A percentile compares a stretch with the other conserved stretches of the same genome.
phyloP scores from a whole-genome alignment of 352 stramenopile genomes.

The Phytophthora cryptogea region DNA sequence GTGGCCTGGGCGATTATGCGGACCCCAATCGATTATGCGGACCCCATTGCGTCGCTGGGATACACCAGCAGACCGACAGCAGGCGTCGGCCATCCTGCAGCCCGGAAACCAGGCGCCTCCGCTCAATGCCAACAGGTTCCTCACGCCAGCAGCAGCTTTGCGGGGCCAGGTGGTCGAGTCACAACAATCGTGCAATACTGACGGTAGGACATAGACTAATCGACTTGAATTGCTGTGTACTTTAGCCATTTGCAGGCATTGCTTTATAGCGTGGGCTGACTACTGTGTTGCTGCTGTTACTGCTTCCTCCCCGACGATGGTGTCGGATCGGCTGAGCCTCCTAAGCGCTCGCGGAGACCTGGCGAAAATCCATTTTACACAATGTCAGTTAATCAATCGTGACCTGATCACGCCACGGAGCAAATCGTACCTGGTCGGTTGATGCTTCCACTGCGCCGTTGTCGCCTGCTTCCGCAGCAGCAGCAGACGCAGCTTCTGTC shows the following conservation, averaged over 20 bases:
- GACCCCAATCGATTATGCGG: too few species aligned
- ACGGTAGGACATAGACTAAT: slow-evolving; percentile 28
- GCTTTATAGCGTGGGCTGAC: slow-evolving; percentile 14
- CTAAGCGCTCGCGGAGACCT: slow-evolving; percentile 40
- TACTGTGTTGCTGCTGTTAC: slow-evolving; percentile 10
- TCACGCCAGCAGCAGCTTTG: slow-evolving; percentile 5
- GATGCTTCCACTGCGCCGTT: slow-evolving; percentile 3
- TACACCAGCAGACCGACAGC: not conserved
- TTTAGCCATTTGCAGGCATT: slow-evolving; percentile 39
- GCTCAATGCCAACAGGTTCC: slow-evolving; percentile 5
- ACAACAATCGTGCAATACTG: slow-evolving; percentile 1
- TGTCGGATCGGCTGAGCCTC: slow-evolving; percentile 9
- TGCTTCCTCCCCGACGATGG: slow-evolving; percentile 14
- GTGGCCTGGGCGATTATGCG: slow-evolving; percentile 1
- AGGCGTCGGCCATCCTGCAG: not conserved
- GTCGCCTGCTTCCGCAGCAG: not conserved
- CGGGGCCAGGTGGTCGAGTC: slow-evolving; percentile 3
- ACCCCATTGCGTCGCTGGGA: slow-evolving; percentile 8
- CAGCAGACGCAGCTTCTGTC: slow-evolving; percentile 17
- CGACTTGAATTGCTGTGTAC: slow-evolving; percentile 35
- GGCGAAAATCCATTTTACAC: slow-evolving; percentile 23
- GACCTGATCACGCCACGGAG: slow-evolving; percentile 24
- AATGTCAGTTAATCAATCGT: slow-evolving; percentile 22
- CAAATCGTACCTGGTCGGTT: slow-evolving; percentile 35
- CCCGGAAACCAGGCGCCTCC: slow-evolving; percentile 10